Evolutionary conservation across 1,284 basidiomycete genomes (phyloP), one percentile per base, ranked within the genome.

Genomic region (Stygiomarasmius scandens): DNA sequence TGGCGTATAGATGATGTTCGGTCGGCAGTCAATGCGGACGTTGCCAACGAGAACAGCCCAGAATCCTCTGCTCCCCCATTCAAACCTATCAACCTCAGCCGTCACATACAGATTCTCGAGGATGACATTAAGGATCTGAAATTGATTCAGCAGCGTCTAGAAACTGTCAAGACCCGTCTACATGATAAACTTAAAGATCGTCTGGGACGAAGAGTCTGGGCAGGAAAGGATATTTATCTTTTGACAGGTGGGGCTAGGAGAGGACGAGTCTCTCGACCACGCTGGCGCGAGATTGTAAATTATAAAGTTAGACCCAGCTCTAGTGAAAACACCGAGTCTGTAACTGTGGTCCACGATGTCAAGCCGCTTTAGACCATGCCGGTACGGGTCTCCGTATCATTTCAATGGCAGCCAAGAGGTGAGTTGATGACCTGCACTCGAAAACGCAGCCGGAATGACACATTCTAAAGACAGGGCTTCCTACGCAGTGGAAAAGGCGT

Each of bases 161-260:
- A 74, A n/a, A 70, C 73, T 11, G 70, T 80, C 2, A 63, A 83
- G 10, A 77, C 72, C 5, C 81, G 87, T n/a, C 80, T 74, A 22
- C 72, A 74, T 1, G 80, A 85, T 58, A 81, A 88, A 23, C 55
- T 83, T 19, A 89, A 89, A 70, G 89, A 92, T 70, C 77, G 80
- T 27, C 71, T 90, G 12, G 87, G 87, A 2, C 81, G 90, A 14
- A 82, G 90, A 19, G 82, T 92, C 2, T 91, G 87, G 88, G 67
- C 60, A 8, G 75, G 69, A 27, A 83, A 82, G 67, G 73, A 83
- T 56, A 63, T 91, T 2, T 92, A 79, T 63, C 51, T 90, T 48
- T 68, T 66, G 22, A 65, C 68, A 19, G 60, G 63, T n/a, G 55
- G 52, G 3, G 10, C 51, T 16, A 77, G 80, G 24, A 49, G 55